Evolutionary conservation across 176 grass and related monocot species (phyloP), one percentile per base, ranked within the genome.

Genomic region (Ensete ventricosum): DNA sequence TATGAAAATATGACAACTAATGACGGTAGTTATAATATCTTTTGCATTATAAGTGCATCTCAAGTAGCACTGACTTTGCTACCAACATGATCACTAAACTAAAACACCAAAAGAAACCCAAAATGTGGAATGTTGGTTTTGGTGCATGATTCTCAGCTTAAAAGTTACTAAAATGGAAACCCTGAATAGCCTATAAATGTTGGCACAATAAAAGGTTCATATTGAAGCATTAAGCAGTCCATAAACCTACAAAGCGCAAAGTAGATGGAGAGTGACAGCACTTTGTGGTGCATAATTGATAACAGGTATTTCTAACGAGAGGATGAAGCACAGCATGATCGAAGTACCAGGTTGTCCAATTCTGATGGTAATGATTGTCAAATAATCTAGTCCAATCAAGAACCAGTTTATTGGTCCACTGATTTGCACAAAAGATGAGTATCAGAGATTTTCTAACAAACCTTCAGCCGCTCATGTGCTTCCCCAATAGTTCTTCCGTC

Each of bases 381-480:
- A 20, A 79, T 16, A 43, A 55, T 21, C 16, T 34, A 14, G 52
- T 57, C 21, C 8, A 13, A 54, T 5, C 16, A 9, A 57, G 19
- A n/a, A 69, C 64, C 43, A 14, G 13, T 25, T 25, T 0, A 48
- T 48, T 25, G 0, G 49, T 55, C 11, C 16, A 43, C 10, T 62
- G 13, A 62, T 54, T 19, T 68, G 20, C 14, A 54, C 1, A 65
- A 78, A 54, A 43, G 11, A 26, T 7, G 19, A 27, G 9, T 62
- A 62, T 11, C 29, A 59, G 11, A 62, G 9, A 23, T 62, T 23
- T 27, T 19, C 14, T 55, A 77, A 72, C 29, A 77, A 87, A 98
- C 95, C 90, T 98, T 98, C 53, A 98, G 80, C 63, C 89, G 73
- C 54, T 98, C 95, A 55, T 98, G 95, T 77, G 95, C 95, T 84